These are phyloP conservation scores for Coprinopsis strossmayeri DNA, from an alignment of 768 basidiomycete species.

Conservation along the genomic window DNA sequence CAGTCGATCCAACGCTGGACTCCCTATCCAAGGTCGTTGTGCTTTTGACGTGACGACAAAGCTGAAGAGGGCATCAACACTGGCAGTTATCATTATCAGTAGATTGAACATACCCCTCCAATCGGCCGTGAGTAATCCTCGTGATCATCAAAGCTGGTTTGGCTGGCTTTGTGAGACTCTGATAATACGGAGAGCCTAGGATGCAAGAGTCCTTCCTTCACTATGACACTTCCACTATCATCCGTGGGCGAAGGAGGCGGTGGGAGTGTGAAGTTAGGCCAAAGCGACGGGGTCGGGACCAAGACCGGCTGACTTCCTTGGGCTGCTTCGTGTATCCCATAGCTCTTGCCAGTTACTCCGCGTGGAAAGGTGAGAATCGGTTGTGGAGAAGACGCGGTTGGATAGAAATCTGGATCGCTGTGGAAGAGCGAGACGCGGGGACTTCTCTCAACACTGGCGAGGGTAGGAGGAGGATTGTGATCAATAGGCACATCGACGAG, in stretches of 20 bases:
- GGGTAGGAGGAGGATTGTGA: background rate
- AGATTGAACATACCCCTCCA: background rate
- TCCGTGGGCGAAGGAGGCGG: background rate
- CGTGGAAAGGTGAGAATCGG: conserved; percentile 1
- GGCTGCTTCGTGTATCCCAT: background rate
- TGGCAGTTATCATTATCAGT: background rate
- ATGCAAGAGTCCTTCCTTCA: background rate
- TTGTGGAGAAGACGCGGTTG: background rate
- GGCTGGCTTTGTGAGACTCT: background rate
- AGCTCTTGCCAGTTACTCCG: background rate
- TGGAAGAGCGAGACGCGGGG: too few species aligned
- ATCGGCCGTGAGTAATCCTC: conserved; percentile 2
- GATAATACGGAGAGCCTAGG: background rate
- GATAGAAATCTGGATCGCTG: background rate
- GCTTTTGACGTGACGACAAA: background rate
- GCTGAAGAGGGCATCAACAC: background rate
- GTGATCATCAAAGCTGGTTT: conserved; percentile 1
- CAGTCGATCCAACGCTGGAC: background rate
- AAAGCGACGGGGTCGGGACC: background rate
- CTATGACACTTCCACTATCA: background rate
- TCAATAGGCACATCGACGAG: background rate
- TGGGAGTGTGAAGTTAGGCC: too few species aligned
- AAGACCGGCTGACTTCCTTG: background rate
- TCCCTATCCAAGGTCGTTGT: background rate
- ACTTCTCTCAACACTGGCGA: too few species aligned